Conservation (phyloP, 805 yeast species). For the Yamadazyma takamatsuzukensis region DNA sequence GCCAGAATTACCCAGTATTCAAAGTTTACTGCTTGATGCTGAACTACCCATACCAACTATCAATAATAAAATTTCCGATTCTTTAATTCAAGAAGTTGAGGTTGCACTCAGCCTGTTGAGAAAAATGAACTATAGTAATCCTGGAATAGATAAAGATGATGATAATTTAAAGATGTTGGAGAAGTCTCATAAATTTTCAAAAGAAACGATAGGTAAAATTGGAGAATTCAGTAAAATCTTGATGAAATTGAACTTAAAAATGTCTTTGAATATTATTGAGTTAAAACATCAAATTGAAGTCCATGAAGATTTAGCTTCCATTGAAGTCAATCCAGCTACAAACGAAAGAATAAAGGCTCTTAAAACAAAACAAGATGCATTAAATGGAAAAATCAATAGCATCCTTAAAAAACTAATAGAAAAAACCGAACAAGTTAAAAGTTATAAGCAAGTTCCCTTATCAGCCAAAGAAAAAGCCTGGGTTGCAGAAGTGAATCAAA, state of each 20-base stretch:
- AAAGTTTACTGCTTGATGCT: no score
- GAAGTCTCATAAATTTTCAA: no score
- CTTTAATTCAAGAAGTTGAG: constrained; percentile 5
- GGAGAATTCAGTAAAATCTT: constrained; percentile 19
- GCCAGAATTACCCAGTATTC: no score
- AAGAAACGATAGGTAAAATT: constrained; percentile 8
- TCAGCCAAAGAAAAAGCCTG: constrained; percentile 32
- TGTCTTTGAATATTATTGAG: constrained; percentile 20
- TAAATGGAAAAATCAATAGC: constrained; percentile 13
- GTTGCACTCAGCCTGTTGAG: background rate
- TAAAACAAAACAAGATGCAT: constrained; percentile 1
- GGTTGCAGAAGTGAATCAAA: constrained; percentile 34
- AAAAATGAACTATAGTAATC: no score
- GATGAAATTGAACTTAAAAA: constrained; percentile 17
- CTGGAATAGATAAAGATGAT: background rate
- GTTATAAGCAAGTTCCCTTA: constrained; percentile 24
- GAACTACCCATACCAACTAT: no score
- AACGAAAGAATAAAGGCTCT: constrained; percentile 13
- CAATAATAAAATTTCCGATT: no score
- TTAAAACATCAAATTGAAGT: constrained; percentile 14
- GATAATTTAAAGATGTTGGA: constrained; percentile 2
- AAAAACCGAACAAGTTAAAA: constrained; percentile 20
- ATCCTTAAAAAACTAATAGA: constrained; percentile 20
- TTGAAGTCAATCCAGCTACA: constrained; percentile 1
- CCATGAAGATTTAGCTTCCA: background rate